phyloP scores from a whole-genome alignment of 2,329 filamentous ascomycete genomes.

The Fonsecaea pugnacius region DNA sequence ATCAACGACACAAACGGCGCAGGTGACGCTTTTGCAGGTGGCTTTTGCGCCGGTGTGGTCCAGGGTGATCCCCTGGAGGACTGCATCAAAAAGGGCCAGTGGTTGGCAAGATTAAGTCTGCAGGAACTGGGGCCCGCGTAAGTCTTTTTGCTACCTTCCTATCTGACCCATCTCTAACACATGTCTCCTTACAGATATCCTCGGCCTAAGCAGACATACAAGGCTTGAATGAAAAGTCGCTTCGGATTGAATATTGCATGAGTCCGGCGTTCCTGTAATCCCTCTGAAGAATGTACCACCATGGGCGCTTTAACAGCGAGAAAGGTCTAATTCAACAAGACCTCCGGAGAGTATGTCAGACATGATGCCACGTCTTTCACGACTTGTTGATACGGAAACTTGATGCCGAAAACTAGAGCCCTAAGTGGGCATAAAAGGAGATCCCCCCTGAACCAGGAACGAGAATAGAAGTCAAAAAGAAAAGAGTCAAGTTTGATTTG shows the following conservation, averaged over 20 bases:
- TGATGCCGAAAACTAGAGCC: slow-evolving; percentile 19
- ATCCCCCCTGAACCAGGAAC: background rate
- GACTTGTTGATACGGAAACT: slow-evolving; percentile 32
- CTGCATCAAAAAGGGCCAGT: slow-evolving; percentile 89
- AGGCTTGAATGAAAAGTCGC: slow-evolving; percentile 45
- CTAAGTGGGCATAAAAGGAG: background rate
- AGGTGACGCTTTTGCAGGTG: slow-evolving; percentile 94
- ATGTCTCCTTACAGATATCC: slow-evolving; percentile 64
- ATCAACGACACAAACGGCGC: slow-evolving; percentile 98
- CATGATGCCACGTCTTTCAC: slow-evolving; percentile 37
- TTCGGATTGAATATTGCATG: background rate
- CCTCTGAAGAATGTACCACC: slow-evolving; percentile 21
- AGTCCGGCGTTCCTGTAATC: background rate
- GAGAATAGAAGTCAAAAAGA: slow-evolving; percentile 12
- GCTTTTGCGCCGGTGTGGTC: slow-evolving; percentile 86
- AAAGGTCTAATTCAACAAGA: slow-evolving; percentile 37
- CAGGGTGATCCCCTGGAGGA: slow-evolving; percentile 79
- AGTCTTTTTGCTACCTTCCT: slow-evolving; percentile 50
- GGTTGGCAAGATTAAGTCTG: slow-evolving; percentile 92
- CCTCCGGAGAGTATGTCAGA: slow-evolving; percentile 15
- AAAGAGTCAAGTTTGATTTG: slow-evolving; percentile 5
- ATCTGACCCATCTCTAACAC: background rate
- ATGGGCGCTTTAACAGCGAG: slow-evolving; percentile 24
- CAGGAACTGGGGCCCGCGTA: slow-evolving; percentile 92
- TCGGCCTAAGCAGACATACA: slow-evolving; percentile 79